Evolutionary conservation across 441 rosid species (phyloP), one percentile per base, ranked within the genome.

Genomic region (Rhodomyrtus psidioides): DNA sequence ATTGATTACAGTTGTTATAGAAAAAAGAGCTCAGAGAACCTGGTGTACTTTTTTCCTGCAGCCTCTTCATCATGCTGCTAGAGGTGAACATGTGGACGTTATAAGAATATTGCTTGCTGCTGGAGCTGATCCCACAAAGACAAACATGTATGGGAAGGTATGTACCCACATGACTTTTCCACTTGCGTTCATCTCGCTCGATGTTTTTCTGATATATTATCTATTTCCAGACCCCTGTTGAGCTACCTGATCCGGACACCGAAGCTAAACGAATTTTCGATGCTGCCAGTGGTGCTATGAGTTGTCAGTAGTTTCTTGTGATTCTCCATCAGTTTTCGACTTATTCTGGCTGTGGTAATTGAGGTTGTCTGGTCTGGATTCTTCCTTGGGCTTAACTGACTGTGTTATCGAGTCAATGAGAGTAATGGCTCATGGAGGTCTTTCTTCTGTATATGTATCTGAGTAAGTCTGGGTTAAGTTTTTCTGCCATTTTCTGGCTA

Each of bases 31-130:
- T 39, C 46, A 34, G 79, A 39, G 79, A 70, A 39, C n/a, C 49
- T 34, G 79, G n/a, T 82, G 44, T n/a, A 28, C 28, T 26, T 42
- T 14, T 65, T 30, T 51, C 53, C 53, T 6, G n/a, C 89, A 97
- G 99, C 99, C 99, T 84, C 96, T 97, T 89, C 99, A 97, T 90
- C 97, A 95, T 57, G 97, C 98, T 34, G 98, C 98, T 59, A 93
- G 99, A 89, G 98, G 97, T 79, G 98, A 95, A 60, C 99, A 96
- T 83, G 91, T 82, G 13, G 93, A 93, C 57, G 95, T 96, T 83
- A 87, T 96, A 83, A 91, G 93, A 55, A 90, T 93, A 88, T 91
- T 97, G 88, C 91, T 97, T 85, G 89, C 92, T 74, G 89, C 92
- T 81, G 97, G 98, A 39, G 96, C 99, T 89, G 94, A 96, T 82